Evolutionary conservation across 441 rosid genomes (phyloP), one percentile per base, ranked within the genome.

Genomic region (Syzygium malaccense): DNA sequence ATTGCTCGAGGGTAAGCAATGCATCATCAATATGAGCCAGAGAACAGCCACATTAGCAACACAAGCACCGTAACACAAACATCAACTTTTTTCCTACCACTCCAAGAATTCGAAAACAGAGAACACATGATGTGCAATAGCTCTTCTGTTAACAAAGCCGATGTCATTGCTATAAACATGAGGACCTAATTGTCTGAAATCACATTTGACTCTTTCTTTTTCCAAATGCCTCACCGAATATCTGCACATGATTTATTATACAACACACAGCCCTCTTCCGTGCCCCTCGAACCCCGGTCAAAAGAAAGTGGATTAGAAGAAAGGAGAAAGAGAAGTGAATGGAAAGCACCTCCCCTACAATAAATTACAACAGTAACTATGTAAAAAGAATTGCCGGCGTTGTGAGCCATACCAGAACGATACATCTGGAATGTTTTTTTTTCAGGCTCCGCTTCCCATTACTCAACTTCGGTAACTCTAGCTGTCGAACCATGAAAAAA

Each of bases 301-400:
- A 71, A 37, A 37, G 51, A 11, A 75, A 75, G n/a, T 41, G 51
- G 51, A 41, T 75, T 75, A 7, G 26, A 41, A 23, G 48, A 41
- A 41, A 41, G 51, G 1, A 41, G 17, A 41, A 71, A 4, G 9
- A 90, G 90, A 87, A 88, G 83, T 45, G 87, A 71, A 88, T 33
- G 51, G 30, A 56, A 93, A 41, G 66, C 11, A 53, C 78, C 86
- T 87, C 86, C 89, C 88, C 80, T 85, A 68, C 90, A 57, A 54
- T 88, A 89, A 91, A 90, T 92, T 90, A 88, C 89, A 90, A 89
- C 68, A 83, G 84, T 91, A 79, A 87, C 88, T 89, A 91, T 14
- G 88, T 62, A 86, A 90, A 92, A 90, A 88, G 90, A 90, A 89
- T 91, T 86, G 90, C 93, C 91, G 48, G 89, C 55, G 62, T 20